Base-by-base conservation (phyloP, 805 yeast genomes). In the Starmera caribaea region DNA sequence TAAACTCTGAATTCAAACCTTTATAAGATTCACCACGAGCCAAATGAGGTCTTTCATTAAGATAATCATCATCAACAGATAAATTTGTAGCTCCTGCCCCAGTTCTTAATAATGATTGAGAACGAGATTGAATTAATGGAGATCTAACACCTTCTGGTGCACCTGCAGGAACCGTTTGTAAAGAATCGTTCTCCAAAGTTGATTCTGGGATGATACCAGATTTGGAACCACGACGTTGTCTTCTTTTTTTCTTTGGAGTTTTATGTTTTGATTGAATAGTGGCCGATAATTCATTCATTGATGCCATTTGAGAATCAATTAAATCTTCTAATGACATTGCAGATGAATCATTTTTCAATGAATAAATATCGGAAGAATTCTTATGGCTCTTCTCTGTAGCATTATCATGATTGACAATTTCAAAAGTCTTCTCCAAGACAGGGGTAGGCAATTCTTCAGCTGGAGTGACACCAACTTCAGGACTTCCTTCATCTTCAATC, bases 21-120 rank as follows among this genome's bases (percentile, higher is more conserved):
- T 79, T 83, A 54, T 81, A 81, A 1, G 88, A 77, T 46, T 81
- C 89, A 30, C 90, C 92, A 44, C 83, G 68, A 3, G 90, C 89
- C 50, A 82, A 65, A 58, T 81, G 85, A 2, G 88, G 87, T 41
- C 54, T 65, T 11, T 51, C 51, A 13, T 34, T 9, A 8, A 31
- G 5, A 4, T 36, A 17, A 14, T 13, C 32, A 30, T 24, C 9
- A 9, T 17, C 26, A n/a, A 13, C 6, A 6, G 27, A 16, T 2
- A 32, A 24, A 4, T 16, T 15, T 11, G 9, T 32, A 16, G 39
- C 6, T 21, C 9, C 8, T 21, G 26, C 26, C 8, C 6, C 26
- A 1, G 47, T 37, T 35, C 49, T 49, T 16, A 24, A 37, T 9
- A 16, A 30, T 1, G 57, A 53, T 34, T 52, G 55, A 4, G 56